Evolutionary conservation across 192 early-diverging fungal genomes (phyloP).

Genomic region (Coemansia guatemalensis): DNA sequence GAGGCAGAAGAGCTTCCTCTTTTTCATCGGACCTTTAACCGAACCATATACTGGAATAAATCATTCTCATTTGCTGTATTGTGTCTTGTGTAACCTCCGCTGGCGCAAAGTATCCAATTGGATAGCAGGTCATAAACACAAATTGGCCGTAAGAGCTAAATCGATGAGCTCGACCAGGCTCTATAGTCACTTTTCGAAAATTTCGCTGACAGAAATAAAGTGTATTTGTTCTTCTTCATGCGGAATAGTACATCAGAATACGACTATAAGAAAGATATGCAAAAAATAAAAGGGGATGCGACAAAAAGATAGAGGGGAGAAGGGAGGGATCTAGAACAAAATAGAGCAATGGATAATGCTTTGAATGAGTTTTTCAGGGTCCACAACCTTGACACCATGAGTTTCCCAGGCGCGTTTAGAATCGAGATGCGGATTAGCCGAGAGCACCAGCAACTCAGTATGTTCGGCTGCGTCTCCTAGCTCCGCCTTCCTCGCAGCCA

Average conservation of each 20-base stretch:
- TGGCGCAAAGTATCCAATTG: no score
- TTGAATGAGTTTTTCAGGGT: constrained; percentile 42
- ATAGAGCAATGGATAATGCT: constrained; percentile 40
- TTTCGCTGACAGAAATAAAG: no score
- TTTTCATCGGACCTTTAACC: background rate
- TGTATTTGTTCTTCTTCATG: no score
- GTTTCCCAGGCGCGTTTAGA: constrained; percentile 7
- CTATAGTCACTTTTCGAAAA: no score
- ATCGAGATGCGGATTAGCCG: constrained; percentile 4
- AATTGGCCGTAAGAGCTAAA: no score
- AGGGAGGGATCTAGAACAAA: constrained; percentile 13
- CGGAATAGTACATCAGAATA: no score
- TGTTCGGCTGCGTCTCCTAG: background rate
- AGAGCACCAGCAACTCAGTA: constrained; percentile 6
- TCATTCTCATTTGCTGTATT: background rate
- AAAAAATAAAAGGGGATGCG: constrained; percentile 1
- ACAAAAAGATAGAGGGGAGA: background rate
- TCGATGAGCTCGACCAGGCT: no score
- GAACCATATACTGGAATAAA: background rate
- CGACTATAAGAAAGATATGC: background rate
- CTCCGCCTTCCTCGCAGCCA: no score
- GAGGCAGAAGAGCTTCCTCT: constrained; percentile 1
- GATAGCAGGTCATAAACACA: no score
- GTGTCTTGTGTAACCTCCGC: no score
- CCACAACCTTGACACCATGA: constrained; percentile 16